A percentile compares a stretch with the other conserved stretches of the same genome.
These are phyloP conservation scores for Podosphaera xanthii DNA, from an alignment of 2,329 filamentous ascomycete species.

Conservation along the genomic window DNA sequence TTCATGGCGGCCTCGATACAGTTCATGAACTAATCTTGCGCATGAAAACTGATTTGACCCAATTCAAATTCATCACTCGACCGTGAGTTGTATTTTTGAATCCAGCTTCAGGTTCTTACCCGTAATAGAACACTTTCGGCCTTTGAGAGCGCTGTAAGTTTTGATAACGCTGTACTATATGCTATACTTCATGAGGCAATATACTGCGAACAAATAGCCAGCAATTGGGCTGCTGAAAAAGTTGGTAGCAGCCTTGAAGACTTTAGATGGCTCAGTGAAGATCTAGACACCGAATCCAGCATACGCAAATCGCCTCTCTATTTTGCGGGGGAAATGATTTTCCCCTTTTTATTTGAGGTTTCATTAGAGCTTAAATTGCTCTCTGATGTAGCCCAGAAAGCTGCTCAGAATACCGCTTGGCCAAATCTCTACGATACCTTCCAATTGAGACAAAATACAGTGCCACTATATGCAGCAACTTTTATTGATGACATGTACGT, in stretches of 20 bases:
- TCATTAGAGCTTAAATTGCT: conserved; percentile 55
- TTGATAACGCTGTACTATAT: conserved; percentile 64
- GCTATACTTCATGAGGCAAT: conserved; percentile 70
- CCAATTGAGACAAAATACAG: conserved; percentile 51
- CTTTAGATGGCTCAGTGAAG: conserved; percentile 22
- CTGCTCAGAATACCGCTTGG: conserved; percentile 52
- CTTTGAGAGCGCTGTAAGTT: conserved; percentile 43
- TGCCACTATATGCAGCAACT: conserved; percentile 67
- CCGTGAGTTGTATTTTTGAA: conserved; percentile 17
- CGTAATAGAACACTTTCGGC: conserved; percentile 29
- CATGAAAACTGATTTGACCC: conserved; percentile 47
- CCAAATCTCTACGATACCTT: conserved; percentile 51
- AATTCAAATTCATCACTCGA: conserved; percentile 53
- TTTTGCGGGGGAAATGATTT: conserved; percentile 89
- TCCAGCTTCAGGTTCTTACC: neutral
- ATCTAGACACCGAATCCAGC: conserved; percentile 14
- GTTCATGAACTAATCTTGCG: conserved; percentile 55
- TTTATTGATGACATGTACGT: conserved; percentile 89
- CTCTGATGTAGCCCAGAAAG: conserved; percentile 40
- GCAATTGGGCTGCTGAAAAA: conserved; percentile 54
- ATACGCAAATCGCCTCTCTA: conserved; percentile 32
- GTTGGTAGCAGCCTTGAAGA: conserved; percentile 27
- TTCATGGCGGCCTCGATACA: conserved; percentile 51
- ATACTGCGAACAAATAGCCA: conserved; percentile 49
- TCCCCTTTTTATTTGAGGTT: conserved; percentile 61